These are phyloP conservation scores for Colletotrichum costaricense DNA, from an alignment of 2,329 filamentous ascomycete genomes.

Conservation along the genomic window DNA sequence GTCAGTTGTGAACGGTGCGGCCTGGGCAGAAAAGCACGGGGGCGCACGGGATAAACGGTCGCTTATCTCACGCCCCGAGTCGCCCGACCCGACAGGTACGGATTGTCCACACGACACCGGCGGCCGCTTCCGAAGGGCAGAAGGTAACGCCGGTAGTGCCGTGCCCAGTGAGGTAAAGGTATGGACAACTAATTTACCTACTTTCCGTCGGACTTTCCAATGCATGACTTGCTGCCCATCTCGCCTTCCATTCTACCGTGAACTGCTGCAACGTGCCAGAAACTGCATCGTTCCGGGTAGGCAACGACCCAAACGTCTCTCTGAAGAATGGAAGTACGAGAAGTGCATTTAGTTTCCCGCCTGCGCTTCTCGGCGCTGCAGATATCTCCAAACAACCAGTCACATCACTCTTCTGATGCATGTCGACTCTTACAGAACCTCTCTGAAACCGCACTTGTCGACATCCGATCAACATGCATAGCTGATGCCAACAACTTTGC, in stretches of 20 bases:
- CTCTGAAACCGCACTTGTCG: neutral
- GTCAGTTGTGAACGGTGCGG: slow-evolving; percentile 1
- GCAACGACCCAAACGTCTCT: neutral
- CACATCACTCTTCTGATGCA: neutral
- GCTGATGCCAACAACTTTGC: neutral
- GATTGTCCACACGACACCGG: slow-evolving; percentile 8
- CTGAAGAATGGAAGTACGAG: neutral
- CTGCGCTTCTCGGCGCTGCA: neutral
- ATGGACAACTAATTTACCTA: too few relatives aligned
- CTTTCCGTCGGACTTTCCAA: neutral
- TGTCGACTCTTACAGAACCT: neutral
- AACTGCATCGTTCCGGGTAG: slow-evolving; percentile 9
- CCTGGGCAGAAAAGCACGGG: neutral
- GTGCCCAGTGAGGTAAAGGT: too few relatives aligned
- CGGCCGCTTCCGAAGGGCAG: slow-evolving; percentile 17
- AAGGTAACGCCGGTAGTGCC: neutral
- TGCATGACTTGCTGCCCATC: neutral
- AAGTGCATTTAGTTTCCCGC: neutral
- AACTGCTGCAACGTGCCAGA: neutral
- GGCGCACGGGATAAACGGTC: slow-evolving; percentile 16
- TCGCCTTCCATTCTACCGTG: too few relatives aligned
- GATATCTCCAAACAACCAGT: slow-evolving; percentile 1
- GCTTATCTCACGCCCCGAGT: slow-evolving; percentile 31
- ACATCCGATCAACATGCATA: neutral
- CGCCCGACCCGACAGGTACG: slow-evolving; percentile 23